These are phyloP conservation scores for Neonectria ditissima DNA, from an alignment of 2,329 filamentous ascomycete species.

Conservation along the genomic window DNA sequence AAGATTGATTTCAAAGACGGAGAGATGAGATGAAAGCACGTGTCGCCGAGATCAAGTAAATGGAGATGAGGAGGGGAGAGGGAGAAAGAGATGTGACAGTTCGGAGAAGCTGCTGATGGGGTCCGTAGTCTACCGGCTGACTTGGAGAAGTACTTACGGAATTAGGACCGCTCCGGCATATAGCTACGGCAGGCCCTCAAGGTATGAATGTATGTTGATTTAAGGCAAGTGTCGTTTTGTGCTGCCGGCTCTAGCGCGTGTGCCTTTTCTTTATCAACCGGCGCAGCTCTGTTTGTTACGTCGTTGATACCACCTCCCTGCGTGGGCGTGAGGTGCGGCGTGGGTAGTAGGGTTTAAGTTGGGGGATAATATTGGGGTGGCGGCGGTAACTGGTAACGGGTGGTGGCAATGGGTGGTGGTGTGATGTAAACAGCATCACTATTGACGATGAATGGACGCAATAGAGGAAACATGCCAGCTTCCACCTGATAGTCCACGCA, in stretches of 20 bases:
- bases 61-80: slow-evolving; percentile 11
- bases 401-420: slow-evolving; percentile 1
- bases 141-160: slow-evolving; percentile 2
- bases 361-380: slow-evolving; percentile 9
- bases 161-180: background rate
- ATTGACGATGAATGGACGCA: slow-evolving; percentile 16
- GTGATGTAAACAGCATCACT: slow-evolving; percentile 9
- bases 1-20: slow-evolving; percentile 15
- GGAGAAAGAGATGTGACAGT: slow-evolving; percentile 23
- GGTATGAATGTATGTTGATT: slow-evolving; percentile 10
- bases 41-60: background rate
- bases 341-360: slow-evolving; percentile 18
- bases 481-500: slow-evolving; percentile 18
- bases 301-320: slow-evolving; percentile 26
- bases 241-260: slow-evolving; percentile 15
- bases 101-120: slow-evolving; percentile 37
- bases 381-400: background rate
- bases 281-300: slow-evolving; percentile 22
- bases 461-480: slow-evolving; percentile 11
- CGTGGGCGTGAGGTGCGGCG: slow-evolving; percentile 19
- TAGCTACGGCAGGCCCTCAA: background rate
- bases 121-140: background rate
- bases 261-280: slow-evolving; percentile 18
- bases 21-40: slow-evolving; percentile 21
- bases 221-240: slow-evolving; percentile 24